Base-by-base conservation (phyloP, 2,329 filamentous ascomycete genomes). In the Blumeria graminis region DNA sequence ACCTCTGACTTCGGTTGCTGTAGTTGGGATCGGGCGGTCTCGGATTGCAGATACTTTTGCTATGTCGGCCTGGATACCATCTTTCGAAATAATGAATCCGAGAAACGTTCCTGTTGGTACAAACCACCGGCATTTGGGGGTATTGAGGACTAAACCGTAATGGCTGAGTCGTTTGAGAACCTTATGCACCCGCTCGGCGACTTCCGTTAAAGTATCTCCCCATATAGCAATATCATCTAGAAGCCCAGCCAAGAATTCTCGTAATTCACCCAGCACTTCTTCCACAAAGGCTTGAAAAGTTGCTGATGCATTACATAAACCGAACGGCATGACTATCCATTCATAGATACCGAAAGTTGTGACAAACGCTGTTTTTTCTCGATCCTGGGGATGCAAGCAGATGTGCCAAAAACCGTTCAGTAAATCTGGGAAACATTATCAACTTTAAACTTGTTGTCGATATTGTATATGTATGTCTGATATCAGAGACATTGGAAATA, bases 281-380 rank as follows among this genome's bases (percentile, higher is more conserved):
- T 53, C 50, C 33, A 36, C 16, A 38, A 53, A 38, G 6, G 50
- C 11, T 51, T 58, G 51, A 46, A 51, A 58, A 8, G 55, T 57
- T 6, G 56, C 46, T 14, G 45, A 52, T 8, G 36, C 50, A 32
- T 57, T 57, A 16, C 35, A 35, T 8, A 58, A 22, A 4, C 46
- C 45, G 34, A 57, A 58, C 13, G 51, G 55, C 39, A 58, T 16
- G 11, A 58, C 56, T 32, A 45, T 35, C 33, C 32, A 57, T 34
- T 56, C 32, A 48, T 33, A 48, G n/a, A 48, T 22, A 28, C 55
- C 41, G 41, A 46, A 56, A 13, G 32, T 8, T 35, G 38, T 46
- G 11, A 18, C 34, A 35, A 56, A 46, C 14, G 38, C 38, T 16
- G 55, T 56, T 32, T 46, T 46, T 28, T 56, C 9, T 16, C 50